Evolutionary conservation across 768 basidiomycete species (phyloP), one percentile per base, ranked within the genome.

Genomic region (Suillus hirtellus): DNA sequence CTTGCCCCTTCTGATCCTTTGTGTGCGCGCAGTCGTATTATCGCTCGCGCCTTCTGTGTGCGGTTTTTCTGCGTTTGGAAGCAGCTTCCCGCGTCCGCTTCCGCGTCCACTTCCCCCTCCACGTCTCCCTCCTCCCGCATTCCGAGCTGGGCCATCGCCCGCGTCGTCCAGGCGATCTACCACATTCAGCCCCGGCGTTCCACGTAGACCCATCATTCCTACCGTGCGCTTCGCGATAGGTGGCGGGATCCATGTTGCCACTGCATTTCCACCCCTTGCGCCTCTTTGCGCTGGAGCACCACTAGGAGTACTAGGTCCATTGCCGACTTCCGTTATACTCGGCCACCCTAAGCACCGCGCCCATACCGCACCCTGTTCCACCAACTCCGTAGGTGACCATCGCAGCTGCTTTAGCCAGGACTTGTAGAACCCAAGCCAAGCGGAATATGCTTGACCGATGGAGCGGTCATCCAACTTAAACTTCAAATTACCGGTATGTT

Each of bases 361-460:
- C 56, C 56, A 58, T 15, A 58, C 27, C 1, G 56, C 56, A 11
- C 75, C 83, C 46, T 74, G 70, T 27, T 72, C 59, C 5, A 87
- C 83, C 21, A 83, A 75, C 17, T 76, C 69, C 49, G 71, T 74
- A 52, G 69, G 74, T 11, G 73, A 75, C 79, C 80, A 82, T 47
- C 73, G 69, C 60, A 84, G 60, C 9, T 64, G 59, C 67, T 75
- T 80, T 38, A 76, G 52, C 54, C 72, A 73, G 4, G 76, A 70
- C 21, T 83, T 81, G 70, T 87, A 87, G 70, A 84, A 88, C 14
- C 87, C 87, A 49, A 88, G 70, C 77, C 78, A 84, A 34, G 84
- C 80, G 40, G 78, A 75, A 67, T 88, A 89, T 1, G 82, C 81
- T 67, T 83, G 79, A 0, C 73, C 75, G 68, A 86, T 88, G 12